Percentiles rank a stretch among this genome's conserved stretches.
Conservation (phyloP, 2,329 filamentous ascomycete species). For the Alternaria sp. region DNA sequence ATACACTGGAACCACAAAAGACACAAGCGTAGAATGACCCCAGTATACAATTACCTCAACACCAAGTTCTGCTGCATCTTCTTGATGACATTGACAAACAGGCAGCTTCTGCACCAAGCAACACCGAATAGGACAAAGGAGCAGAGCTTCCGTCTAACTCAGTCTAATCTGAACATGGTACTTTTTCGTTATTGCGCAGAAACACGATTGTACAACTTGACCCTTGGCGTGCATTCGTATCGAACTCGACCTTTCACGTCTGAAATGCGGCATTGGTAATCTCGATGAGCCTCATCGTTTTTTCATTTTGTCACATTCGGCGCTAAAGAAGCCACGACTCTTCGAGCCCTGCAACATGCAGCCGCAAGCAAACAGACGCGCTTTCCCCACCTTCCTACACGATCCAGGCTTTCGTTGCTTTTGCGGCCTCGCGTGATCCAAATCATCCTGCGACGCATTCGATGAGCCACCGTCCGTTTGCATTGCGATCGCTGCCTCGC, state of each 20-base stretch:
- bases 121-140: background rate
- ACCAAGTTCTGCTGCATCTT: background rate
- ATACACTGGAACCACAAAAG: conserved; percentile 11
- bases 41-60: background rate
- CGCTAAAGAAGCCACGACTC: conserved; percentile 17
- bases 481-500: background rate
- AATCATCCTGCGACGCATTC: background rate
- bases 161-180: background rate
- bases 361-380: conserved; percentile 6
- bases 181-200: background rate
- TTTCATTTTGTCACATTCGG: conserved; percentile 13
- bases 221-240: no score
- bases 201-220: background rate
- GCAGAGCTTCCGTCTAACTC: background rate
- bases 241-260: background rate
- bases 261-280: background rate
- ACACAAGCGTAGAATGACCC: background rate
- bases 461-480: background rate
- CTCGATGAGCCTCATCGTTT: conserved; percentile 17
- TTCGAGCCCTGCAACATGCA: background rate
- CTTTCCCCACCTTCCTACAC: background rate
- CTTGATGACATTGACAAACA: background rate
- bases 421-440: background rate
- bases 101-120: no score
- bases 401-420: background rate